These are phyloP conservation scores for Glycine tomentella DNA, from an alignment of 306 rosid species.

Conservation along the genomic window DNA sequence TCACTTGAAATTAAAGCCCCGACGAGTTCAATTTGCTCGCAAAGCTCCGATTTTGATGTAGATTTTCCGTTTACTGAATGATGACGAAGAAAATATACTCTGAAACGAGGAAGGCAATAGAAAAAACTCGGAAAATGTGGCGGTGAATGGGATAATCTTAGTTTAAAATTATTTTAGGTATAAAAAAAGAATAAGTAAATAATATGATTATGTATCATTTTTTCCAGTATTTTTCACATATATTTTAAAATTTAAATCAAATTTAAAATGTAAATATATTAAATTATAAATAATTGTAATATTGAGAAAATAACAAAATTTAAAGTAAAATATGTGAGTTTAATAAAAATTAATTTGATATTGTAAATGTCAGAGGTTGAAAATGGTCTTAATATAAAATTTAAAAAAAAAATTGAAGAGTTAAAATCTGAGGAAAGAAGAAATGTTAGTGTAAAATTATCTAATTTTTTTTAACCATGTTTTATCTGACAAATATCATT, in stretches of 20 bases:
- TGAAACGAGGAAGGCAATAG: not conserved
- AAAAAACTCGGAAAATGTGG: not conserved
- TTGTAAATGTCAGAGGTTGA: no score
- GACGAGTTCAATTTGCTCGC: not conserved
- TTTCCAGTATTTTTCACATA: not conserved
- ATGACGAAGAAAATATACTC: not conserved
- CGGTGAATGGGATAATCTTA: no score
- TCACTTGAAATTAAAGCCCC: not conserved
- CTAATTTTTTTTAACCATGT: no score
- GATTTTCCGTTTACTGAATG: not conserved
- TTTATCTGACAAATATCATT: no score
- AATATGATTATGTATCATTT: no score
- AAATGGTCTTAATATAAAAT: no score
- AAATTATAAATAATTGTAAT: not conserved
- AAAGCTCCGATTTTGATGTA: not conserved
- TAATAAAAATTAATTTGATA: not conserved
- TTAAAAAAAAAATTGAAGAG: no score
- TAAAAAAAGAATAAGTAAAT: no score
- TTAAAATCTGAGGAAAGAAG: no score
- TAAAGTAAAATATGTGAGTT: not conserved
- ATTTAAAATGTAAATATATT: not conserved
- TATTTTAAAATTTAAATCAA: not conserved
- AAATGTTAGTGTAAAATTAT: no score
- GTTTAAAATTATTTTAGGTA: not conserved
- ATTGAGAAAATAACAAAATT: not conserved